phyloP scores from a whole-genome alignment of 192 early-diverging fungal species.

The Coemansia sp. region DNA sequence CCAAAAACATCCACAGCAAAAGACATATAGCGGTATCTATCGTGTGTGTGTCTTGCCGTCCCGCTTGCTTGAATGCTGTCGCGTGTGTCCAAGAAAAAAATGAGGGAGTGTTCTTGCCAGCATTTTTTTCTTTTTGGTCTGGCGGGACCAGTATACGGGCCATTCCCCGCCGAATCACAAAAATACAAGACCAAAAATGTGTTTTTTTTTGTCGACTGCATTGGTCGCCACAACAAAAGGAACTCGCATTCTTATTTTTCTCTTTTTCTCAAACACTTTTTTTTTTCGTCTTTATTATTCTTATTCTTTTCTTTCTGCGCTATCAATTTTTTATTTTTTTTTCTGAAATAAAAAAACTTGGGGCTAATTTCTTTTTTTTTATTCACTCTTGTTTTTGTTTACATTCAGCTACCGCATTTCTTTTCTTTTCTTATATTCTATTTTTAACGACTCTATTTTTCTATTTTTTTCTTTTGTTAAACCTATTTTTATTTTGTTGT shows the following conservation, averaged over 20 bases:
- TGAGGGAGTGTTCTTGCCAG: no score
- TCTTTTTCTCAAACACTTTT: not conserved
- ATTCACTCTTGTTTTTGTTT: conserved; percentile 1
- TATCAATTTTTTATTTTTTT: conserved; percentile 4
- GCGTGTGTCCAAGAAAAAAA: no score
- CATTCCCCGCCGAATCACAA: no score
- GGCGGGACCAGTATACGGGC: no score
- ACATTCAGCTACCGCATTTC: not conserved
- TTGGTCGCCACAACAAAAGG: not conserved
- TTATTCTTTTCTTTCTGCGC: not conserved
- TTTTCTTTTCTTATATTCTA: conserved; percentile 1
- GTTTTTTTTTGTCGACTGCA: not conserved
- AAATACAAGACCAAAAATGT: not conserved
- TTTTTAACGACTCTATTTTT: not conserved
- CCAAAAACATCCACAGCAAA: no score
- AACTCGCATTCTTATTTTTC: not conserved
- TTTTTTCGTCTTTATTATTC: not conserved
- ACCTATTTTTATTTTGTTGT: not conserved
- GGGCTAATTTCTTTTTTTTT: not conserved
- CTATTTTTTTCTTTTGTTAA: not conserved
- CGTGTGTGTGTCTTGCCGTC: no score
- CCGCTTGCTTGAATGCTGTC: no score
- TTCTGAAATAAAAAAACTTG: not conserved
- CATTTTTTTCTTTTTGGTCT: no score
- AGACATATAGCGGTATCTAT: no score